phyloP scores from a whole-genome alignment of 1,284 basidiomycete species.

The Entoloma clypeatum region DNA sequence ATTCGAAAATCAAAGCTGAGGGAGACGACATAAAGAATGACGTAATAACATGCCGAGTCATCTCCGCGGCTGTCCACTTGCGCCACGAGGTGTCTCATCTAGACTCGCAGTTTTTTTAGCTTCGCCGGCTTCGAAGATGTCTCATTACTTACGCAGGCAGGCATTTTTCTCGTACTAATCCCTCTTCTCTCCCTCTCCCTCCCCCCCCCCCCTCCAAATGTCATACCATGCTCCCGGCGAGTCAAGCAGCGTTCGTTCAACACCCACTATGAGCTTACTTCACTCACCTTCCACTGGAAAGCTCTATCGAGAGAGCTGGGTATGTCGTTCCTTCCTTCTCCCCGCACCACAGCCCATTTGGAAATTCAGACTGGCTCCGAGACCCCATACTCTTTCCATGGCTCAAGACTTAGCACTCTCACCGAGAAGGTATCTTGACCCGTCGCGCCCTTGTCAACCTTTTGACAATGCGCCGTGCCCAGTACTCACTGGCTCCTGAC shows the following conservation, averaged over 20 bases:
- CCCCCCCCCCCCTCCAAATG: constrained; percentile 22
- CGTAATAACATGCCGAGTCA: not conserved
- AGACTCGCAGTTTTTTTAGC: no score
- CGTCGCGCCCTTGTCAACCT: constrained; percentile 6
- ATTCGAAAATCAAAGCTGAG: constrained; percentile 37
- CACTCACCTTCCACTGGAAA: constrained; percentile 24
- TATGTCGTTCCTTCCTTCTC: constrained; percentile 15
- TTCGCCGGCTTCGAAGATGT: constrained; percentile 15
- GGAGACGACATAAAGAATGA: not conserved
- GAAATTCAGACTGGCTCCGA: constrained; percentile 30
- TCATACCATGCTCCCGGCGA: constrained; percentile 21
- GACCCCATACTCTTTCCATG: constrained; percentile 38
- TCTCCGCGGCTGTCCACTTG: constrained; percentile 7
- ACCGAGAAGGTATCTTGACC: constrained; percentile 32
- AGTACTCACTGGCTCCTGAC: constrained; percentile 53
- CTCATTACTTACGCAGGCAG: constrained; percentile 13
- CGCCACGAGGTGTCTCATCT: no score
- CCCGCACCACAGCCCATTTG: constrained; percentile 6
- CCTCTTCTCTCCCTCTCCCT: constrained; percentile 17
- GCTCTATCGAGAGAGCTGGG: constrained; percentile 38
- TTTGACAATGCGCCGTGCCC: constrained; percentile 6
- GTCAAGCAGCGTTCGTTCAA: constrained; percentile 23
- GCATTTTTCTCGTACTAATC: constrained; percentile 11
- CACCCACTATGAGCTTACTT: constrained; percentile 15
- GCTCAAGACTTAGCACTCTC: constrained; percentile 35